Evolutionary conservation across 1,139 yeast genomes (phyloP), one percentile per base, ranked within the genome.

Genomic region (Yamadazyma sp.): DNA sequence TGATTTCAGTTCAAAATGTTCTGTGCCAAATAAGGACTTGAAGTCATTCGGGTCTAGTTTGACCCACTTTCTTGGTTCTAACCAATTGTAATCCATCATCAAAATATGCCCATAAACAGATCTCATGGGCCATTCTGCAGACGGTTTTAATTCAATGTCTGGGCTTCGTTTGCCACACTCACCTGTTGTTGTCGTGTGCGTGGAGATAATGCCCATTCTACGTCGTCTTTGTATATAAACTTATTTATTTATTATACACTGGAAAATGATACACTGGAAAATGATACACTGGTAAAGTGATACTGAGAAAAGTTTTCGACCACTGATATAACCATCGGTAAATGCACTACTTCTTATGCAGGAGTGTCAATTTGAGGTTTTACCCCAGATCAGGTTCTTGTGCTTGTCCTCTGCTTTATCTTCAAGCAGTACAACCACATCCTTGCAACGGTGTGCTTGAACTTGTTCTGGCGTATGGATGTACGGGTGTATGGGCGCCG

Each of bases 91-190:
- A 59, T 53, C 51, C 57, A 62, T 65, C 71, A 61, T 67, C 73
- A 67, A 67, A 67, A 67, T 68, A n/a, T 51, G n/a, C 57, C 54
- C 42, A 40, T 38, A 45, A 48, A 40, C 38, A 25, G 34, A 39
- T n/a, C n/a, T 60, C 52, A 52, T 55, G 49, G 52, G 51, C 57
- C 57, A 70, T 65, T 69, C 74, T 69, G 74, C 73, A 67, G 71
- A 66, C 55, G 53, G 52, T 10, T 20, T 20, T 6, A 20, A 23
- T 24, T 54, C 39, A 33, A 45, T 69, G 33, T 68, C 37, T 56
- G 75, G 75, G 73, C 55, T 59, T 68, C 74, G 75, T 70, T 70
- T 70, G 69, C 73, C 74, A 62, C 61, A 46, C 59, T 64, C 67
- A 66, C 53, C 74, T 64, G 40, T 39, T 33, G 34, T 43, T 51